These are phyloP conservation scores for Scytalidium sp. DNA, from an alignment of 2,329 filamentous ascomycete species.

Conservation along the genomic window DNA sequence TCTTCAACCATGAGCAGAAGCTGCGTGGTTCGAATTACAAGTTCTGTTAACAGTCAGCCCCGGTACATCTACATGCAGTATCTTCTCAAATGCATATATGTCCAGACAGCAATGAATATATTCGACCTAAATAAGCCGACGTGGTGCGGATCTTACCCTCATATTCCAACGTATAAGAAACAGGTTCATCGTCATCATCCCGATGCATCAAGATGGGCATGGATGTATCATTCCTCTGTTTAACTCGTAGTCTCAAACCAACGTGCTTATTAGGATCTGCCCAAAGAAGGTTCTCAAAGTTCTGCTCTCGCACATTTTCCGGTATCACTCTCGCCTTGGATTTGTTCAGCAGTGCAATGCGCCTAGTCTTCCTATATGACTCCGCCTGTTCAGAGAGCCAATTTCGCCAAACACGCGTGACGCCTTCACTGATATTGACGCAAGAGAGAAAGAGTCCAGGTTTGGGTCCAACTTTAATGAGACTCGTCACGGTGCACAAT, in stretches of 20 bases:
- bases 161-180: constrained; percentile 69
- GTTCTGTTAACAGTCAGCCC: too few relatives aligned
- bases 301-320: constrained; percentile 14
- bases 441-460: constrained; percentile 62
- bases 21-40: constrained; percentile 62
- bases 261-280: constrained; percentile 59
- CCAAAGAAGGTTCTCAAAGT: constrained; percentile 60
- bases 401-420: constrained; percentile 68
- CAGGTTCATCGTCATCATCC: constrained; percentile 59
- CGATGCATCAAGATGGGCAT: constrained; percentile 45
- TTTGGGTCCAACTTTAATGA: constrained; percentile 63
- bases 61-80: too few relatives aligned
- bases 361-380: not conserved
- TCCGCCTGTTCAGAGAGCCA: constrained; percentile 55
- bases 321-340: constrained; percentile 2
- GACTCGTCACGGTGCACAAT: constrained; percentile 63
- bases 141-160: constrained; percentile 51
- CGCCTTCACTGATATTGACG: constrained; percentile 63
- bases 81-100: too few relatives aligned
- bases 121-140: not conserved
- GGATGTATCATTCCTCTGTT: constrained; percentile 42
- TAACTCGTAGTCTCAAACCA: constrained; percentile 66
- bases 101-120: not conserved
- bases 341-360: constrained; percentile 5
- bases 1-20: constrained; percentile 65